These are phyloP conservation scores for Boletus patriciae DNA, from an alignment of 768 basidiomycete genomes.

Conservation along the genomic window DNA sequence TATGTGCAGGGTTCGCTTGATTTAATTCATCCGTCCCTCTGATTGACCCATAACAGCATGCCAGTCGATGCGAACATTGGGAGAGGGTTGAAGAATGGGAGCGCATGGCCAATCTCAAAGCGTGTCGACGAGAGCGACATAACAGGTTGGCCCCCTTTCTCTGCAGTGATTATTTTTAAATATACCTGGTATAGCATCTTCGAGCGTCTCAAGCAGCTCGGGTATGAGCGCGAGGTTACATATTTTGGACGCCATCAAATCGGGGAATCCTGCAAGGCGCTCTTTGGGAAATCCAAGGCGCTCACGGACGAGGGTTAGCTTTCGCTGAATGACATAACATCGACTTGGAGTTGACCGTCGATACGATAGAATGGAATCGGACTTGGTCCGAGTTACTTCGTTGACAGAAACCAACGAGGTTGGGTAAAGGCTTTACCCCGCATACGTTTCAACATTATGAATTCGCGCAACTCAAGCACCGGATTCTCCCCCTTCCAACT, in stretches of 20 bases:
- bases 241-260: background rate
- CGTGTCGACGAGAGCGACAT: background rate
- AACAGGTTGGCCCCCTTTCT: background rate
- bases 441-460: too few species aligned
- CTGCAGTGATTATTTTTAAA: background rate
- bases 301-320: conserved; percentile 10
- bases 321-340: background rate
- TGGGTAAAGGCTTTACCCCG: too few species aligned
- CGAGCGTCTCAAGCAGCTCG: background rate
- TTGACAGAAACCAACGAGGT: too few species aligned
- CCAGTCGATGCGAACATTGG: background rate
- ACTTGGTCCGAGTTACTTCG: background rate
- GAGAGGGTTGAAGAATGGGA: background rate
- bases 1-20: background rate
- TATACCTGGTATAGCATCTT: conserved; percentile 5
- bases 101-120: background rate
- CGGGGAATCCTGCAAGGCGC: background rate
- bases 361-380: background rate
- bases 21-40: too few species aligned
- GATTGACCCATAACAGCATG: conserved; percentile 1
- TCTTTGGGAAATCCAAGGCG: background rate
- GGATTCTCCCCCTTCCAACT: too few species aligned
- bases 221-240: conserved; percentile 5
- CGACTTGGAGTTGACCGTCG: background rate
- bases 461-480: too few species aligned